phyloP scores from a whole-genome alignment of 805 yeast species.

The Metschnikowia continentalis region DNA sequence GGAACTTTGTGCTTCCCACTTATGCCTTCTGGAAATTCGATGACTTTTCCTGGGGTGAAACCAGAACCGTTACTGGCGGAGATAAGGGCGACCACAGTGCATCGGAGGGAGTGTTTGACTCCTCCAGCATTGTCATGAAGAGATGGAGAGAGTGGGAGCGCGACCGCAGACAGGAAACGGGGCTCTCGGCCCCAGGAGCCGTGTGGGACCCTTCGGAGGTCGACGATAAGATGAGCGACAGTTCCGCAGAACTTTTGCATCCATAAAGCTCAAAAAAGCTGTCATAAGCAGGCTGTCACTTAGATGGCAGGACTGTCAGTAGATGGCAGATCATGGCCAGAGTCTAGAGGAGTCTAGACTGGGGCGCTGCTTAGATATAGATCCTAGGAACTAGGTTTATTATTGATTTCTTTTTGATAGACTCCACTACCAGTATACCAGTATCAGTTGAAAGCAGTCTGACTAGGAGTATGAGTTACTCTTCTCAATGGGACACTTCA shows the following conservation, averaged over 20 bases:
- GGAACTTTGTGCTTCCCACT: constrained; percentile 85
- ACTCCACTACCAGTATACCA: too few species aligned
- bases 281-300: too few species aligned
- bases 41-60: constrained; percentile 96
- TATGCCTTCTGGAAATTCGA: constrained; percentile 95
- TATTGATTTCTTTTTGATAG: too few species aligned
- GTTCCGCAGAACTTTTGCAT: background rate
- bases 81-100: constrained; percentile 65
- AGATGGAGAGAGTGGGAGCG: constrained; percentile 93
- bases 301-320: too few species aligned
- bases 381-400: too few species aligned
- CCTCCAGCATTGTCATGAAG: constrained; percentile 85
- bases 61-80: constrained; percentile 72
- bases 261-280: background rate
- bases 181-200: constrained; percentile 35
- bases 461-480: too few species aligned
- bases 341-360: too few species aligned
- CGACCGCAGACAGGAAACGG: constrained; percentile 43
- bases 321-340: too few species aligned
- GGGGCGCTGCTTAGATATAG: too few species aligned
- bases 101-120: constrained; percentile 80
- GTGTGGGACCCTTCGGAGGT: constrained; percentile 43
- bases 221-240: constrained; percentile 2
- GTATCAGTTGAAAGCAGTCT: too few species aligned
- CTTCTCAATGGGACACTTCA: too few species aligned